These are phyloP conservation scores for Rhizopus stolonifer DNA, from an alignment of 371 early-diverging fungal genomes.

Conservation along the genomic window DNA sequence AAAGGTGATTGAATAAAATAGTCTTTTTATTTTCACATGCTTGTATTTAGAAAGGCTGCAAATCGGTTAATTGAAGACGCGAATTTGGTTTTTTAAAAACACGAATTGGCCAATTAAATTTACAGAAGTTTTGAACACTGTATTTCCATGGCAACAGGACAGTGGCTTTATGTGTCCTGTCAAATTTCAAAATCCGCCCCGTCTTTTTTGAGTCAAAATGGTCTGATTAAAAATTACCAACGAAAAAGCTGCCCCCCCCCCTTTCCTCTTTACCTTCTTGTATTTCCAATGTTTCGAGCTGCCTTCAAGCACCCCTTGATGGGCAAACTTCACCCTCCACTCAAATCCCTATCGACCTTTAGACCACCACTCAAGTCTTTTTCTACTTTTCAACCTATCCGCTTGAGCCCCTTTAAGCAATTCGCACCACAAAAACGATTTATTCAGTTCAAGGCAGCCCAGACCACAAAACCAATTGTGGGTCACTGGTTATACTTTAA, in stretches of 20 bases:
- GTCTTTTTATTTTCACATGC: no score
- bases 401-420: background rate
- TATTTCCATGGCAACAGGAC: no score
- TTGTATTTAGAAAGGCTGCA: no score
- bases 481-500: slow-evolving; percentile 92
- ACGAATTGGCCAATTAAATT: no score
- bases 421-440: background rate
- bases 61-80: no score
- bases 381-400: background rate
- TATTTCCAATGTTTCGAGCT: background rate
- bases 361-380: background rate
- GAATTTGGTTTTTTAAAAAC: no score
- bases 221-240: background rate
- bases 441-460: background rate
- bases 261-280: background rate
- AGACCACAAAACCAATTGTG: slow-evolving; percentile 61
- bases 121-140: no score
- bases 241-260: background rate
- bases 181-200: no score
- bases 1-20: no score
- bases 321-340: background rate
- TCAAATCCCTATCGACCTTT: background rate
- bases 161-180: no score
- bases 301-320: background rate
- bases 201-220: background rate